phyloP scores from a whole-genome alignment of 192 early-diverging fungal species.

The Phlyctochytrium planicorne region DNA sequence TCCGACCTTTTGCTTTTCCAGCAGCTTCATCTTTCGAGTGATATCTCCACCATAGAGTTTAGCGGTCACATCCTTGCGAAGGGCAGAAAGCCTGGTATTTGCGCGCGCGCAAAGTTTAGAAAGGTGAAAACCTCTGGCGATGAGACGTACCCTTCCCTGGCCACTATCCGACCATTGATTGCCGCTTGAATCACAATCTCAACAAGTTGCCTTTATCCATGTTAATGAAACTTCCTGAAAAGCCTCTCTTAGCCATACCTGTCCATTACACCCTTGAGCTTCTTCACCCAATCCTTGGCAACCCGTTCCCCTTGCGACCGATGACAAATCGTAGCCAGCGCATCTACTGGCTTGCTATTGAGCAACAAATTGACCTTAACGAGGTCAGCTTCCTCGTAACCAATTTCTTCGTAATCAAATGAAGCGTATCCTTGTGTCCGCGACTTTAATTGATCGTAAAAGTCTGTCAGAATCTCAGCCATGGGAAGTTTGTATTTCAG shows the following conservation, averaged over 20 bases:
- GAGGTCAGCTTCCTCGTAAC: constrained; percentile 80
- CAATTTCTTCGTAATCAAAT: constrained; percentile 96
- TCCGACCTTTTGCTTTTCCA: constrained; percentile 92
- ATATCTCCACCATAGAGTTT: constrained; percentile 97
- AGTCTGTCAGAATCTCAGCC: constrained; percentile 92
- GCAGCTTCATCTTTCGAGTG: constrained; percentile 95
- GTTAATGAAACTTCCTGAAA: neutral
- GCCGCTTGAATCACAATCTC: constrained; percentile 93
- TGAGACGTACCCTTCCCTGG: constrained; percentile 67
- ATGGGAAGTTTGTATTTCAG: constrained; percentile 78
- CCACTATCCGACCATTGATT: constrained; percentile 79
- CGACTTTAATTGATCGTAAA: constrained; percentile 93
- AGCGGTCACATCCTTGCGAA: constrained; percentile 94
- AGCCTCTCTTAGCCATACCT: constrained; percentile 6
- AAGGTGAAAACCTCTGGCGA: neutral
- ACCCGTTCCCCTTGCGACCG: constrained; percentile 63
- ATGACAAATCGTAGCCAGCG: constrained; percentile 86
- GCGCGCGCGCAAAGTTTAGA: neutral
- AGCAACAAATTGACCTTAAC: constrained; percentile 89
- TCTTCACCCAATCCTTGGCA: constrained; percentile 80
- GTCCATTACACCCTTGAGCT: constrained; percentile 79
- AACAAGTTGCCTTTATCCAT: constrained; percentile 72
- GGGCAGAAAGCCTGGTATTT: constrained; percentile 62
- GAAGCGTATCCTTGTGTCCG: constrained; percentile 83
- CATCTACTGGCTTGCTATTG: constrained; percentile 90